Percentiles rank a stretch among this genome's conserved stretches.
Evolutionary conservation across 2,329 filamentous ascomycete species (phyloP).

Genomic region (Penicillium oxalicum): DNA sequence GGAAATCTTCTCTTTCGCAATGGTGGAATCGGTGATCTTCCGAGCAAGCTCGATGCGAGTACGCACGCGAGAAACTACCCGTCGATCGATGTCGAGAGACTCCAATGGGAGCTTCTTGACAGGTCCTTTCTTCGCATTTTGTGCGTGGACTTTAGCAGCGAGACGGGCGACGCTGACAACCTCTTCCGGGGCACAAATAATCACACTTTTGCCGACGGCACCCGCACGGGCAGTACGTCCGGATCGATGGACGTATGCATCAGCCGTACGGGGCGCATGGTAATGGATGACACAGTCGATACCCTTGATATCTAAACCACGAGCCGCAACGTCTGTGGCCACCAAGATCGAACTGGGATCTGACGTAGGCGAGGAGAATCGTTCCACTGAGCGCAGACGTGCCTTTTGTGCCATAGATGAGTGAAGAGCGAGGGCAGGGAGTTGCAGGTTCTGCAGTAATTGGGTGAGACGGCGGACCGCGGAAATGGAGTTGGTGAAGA

Average conservation of each 20-base stretch:
- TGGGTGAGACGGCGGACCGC: constrained; percentile 81
- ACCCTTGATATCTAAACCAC: constrained; percentile 86
- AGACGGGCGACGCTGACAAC: constrained; percentile 76
- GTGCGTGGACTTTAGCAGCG: constrained; percentile 78
- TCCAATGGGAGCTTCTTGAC: constrained; percentile 58
- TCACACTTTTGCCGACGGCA: constrained; percentile 69
- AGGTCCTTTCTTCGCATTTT: constrained; percentile 43
- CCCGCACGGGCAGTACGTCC: constrained; percentile 86
- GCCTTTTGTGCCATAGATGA: constrained; percentile 96
- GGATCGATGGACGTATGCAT: constrained; percentile 91
- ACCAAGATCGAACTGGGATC: constrained; percentile 65
- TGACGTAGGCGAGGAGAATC: constrained; percentile 61
- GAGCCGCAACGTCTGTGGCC: constrained; percentile 90
- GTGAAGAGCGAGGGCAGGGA: constrained; percentile 73
- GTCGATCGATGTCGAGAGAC: constrained; percentile 76
- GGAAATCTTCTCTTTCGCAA: constrained; percentile 81
- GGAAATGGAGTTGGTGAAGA: constrained; percentile 95
- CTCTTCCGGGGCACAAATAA: constrained; percentile 89
- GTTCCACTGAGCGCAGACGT: constrained; percentile 83
- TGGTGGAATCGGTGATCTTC: constrained; percentile 70
- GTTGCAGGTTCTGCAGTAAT: constrained; percentile 72
- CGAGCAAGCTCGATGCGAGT: constrained; percentile 77
- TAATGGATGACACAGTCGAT: constrained; percentile 92
- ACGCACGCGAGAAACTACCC: constrained; percentile 68
- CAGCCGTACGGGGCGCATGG: constrained; percentile 83